A percentile compares a stretch with the other conserved stretches of the same genome.
Conservation (phyloP, 345 rosid species). For the Brassica carinata region DNA sequence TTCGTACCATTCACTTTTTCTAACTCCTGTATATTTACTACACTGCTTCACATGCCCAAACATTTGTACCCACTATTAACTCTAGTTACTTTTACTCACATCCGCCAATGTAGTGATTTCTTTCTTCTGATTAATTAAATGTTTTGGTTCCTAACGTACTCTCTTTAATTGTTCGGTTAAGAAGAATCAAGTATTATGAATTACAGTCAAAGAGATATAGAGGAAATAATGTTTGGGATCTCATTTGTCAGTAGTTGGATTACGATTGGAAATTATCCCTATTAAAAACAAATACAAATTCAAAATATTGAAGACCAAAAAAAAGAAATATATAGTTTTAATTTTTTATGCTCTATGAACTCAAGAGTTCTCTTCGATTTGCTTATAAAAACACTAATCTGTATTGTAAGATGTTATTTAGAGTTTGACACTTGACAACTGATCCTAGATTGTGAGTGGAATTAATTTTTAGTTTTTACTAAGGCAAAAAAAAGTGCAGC, state of each 20-base stretch:
- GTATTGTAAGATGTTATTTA: not conserved
- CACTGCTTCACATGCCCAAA: slow-evolving; percentile 30
- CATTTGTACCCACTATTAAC: slow-evolving; percentile 22
- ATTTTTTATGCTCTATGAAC: too few relatives aligned
- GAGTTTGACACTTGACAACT: not conserved
- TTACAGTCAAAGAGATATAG: not conserved
- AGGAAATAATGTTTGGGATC: not conserved
- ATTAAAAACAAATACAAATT: too few relatives aligned
- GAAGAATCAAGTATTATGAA: not conserved
- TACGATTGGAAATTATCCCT: too few relatives aligned
- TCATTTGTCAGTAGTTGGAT: too few relatives aligned
- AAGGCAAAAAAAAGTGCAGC: slow-evolving; percentile 27
- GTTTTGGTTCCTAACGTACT: slow-evolving; percentile 24
- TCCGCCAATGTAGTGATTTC: not conserved
- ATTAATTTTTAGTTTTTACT: not conserved
- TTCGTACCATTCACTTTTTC: slow-evolving; percentile 37
- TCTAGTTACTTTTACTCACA: not conserved
- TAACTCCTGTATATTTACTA: slow-evolving; percentile 29
- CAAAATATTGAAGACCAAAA: too few relatives aligned
- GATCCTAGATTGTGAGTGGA: not conserved
- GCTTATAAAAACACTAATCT: too few relatives aligned
- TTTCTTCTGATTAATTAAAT: not conserved
- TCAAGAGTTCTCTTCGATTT: too few relatives aligned
- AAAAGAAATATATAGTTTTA: too few relatives aligned
- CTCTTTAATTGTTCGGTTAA: not conserved